These are phyloP conservation scores for Talaromyces rugulosus DNA, from an alignment of 2,329 filamentous ascomycete genomes.

Conservation along the genomic window DNA sequence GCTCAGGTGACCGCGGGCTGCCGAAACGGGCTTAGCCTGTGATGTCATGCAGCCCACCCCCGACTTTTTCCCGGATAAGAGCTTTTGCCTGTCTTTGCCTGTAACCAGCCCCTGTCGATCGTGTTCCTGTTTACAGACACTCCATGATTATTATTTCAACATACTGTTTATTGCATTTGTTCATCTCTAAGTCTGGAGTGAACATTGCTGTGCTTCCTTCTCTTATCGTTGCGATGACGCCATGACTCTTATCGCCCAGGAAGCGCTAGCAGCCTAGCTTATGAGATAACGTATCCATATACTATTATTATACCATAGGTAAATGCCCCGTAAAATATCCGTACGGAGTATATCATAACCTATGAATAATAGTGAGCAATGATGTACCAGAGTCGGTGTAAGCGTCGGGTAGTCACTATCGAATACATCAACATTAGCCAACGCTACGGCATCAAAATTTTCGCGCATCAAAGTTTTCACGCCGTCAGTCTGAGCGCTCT, in stretches of 20 bases:
- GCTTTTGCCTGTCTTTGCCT: background rate
- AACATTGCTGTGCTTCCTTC: background rate
- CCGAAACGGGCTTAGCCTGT: background rate
- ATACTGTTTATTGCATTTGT: too few species aligned
- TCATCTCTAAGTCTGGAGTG: too few species aligned
- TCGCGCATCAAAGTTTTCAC: background rate
- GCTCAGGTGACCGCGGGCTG: background rate
- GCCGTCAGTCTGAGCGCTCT: background rate
- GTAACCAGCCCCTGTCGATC: background rate
- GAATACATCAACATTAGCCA: too few species aligned
- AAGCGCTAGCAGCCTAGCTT: background rate
- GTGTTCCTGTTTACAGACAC: background rate
- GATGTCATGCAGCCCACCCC: background rate
- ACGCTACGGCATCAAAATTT: background rate
- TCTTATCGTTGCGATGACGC: background rate
- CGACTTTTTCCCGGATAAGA: conserved; percentile 1
- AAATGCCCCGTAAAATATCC: too few species aligned
- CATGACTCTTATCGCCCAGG: background rate
- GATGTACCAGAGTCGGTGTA: background rate
- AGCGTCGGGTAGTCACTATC: background rate
- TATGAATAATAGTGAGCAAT: background rate
- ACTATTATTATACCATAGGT: background rate
- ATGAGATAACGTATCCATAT: background rate
- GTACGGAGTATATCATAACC: too few species aligned
- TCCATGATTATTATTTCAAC: background rate